Base-by-base conservation (phyloP, 1,284 basidiomycete genomes). In the Amylostereum chailletii region DNA sequence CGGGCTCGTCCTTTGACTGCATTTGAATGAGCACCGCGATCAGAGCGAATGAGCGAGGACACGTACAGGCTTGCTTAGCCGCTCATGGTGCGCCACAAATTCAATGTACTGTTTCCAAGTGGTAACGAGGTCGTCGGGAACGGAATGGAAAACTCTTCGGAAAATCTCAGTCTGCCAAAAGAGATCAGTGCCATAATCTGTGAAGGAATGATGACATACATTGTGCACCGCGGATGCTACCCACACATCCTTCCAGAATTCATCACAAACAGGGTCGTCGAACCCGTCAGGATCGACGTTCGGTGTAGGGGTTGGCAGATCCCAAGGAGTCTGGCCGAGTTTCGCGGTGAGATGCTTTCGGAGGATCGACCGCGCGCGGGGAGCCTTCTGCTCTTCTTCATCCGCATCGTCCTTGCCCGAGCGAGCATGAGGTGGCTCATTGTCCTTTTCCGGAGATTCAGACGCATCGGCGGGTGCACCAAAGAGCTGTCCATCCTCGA, bases 61-160 rank as follows among this genome's bases (percentile, higher is more conserved):
- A 46, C 75, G 54, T 58, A 86, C 86, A 34, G 75, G 75, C 66
- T 80, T 85, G 57, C 74, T 79, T 53, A 91, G 67, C 33, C 87
- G 80, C 56, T 92, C 90, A 52, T 90, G 84, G 60, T 90, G 77
- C 34, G 76, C 67, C 39, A 84, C 65, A 58, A 90, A 95, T 53
- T 93, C 86, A 63, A 86, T 94, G 70, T 95, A 95, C 61, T 91
- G 88, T 59, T 93, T 92, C 94, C 94, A 97, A 0, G 92, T 94
- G 1, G 86, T 87, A 48, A 96, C 81, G 10, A 85, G 71, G 63
- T 97, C 93, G 63, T 96, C 94, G 3, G 94, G 94, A 42, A 93
- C 73, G 45, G 88, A 86, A 60, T 92, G 85, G 71, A 97, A 97
- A 1, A 96, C 92, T 64, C 90, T 94, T 50, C 92, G 83, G 69